Base-by-base conservation (phyloP, 495 filamentous ascomycete species). In the Rhypophila decipiens region DNA sequence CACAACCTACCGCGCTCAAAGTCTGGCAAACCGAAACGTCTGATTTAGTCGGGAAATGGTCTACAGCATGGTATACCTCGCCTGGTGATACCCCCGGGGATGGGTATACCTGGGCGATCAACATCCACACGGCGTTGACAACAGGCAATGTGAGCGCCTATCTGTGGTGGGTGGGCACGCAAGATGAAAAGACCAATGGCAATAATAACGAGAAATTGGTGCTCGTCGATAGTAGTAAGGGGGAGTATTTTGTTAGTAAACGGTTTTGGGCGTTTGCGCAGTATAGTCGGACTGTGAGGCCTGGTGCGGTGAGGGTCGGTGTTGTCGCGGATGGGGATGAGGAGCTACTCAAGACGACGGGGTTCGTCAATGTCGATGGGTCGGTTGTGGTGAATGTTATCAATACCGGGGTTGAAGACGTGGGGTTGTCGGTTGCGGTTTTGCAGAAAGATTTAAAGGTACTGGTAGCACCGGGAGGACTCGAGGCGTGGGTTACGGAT, bases 41-140 rank as follows among this genome's bases (percentile, higher is more conserved):
- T 3, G 56, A 58, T 12, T 42, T 55, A 3, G 39, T 39, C 15
- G 43, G 52, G 15, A 13, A 4, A 13, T 58, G 56, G 56, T 56
- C 61, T 0, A 52, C 68, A 12, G 63, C 61, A 4, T 83, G 78
- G 74, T 75, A 76, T 42, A 52, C 60, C 17, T 60, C 47, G 31
- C n/a, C n/a, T n/a, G n/a, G n/a, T n/a, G 74, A 74, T 15, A 66
- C 51, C 11, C 52, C 59, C 4, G 69, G 70, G 18, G 78, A 83
- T 46, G 78, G 77, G 2, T 55, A 74, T 37, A 71, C 70, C 1
- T 83, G 79, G 79, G 79, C 79, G 1, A 72, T 68, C 45, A 65
- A 70, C 42, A 74, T 79, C 29, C 65, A 69, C n/a, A 60, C 59
- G 4, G 69, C 58, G 4, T 53, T 80, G 31, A 65, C 64, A 19